Conservation (phyloP, 768 basidiomycete genomes). For the Tricholoma sp. region DNA sequence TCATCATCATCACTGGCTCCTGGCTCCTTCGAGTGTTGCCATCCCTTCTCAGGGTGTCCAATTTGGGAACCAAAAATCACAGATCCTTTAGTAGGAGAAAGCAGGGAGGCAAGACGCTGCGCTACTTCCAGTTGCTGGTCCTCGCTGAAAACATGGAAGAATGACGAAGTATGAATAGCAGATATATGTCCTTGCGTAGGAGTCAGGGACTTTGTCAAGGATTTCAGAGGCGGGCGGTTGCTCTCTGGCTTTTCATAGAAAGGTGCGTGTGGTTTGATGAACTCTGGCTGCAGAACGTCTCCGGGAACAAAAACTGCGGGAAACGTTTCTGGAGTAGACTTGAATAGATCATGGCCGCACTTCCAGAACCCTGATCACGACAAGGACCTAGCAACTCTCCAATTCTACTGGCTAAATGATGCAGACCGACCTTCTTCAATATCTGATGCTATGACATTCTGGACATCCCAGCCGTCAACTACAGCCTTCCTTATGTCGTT, state of each 20-base stretch:
- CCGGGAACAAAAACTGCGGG: constrained; percentile 47
- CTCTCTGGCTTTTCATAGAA: constrained; percentile 17
- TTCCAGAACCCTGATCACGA: constrained; percentile 43
- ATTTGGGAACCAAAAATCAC: constrained; percentile 40
- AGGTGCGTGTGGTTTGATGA: constrained; percentile 24
- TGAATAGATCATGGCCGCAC: constrained; percentile 49
- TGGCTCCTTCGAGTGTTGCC: neutral
- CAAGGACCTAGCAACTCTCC: neutral
- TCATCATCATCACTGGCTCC: neutral
- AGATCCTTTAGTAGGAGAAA: constrained; percentile 39
- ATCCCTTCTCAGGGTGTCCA: constrained; percentile 27
- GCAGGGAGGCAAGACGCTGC: constrained; percentile 32
- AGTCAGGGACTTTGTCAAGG: constrained; percentile 33
- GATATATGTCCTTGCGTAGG: constrained; percentile 42
- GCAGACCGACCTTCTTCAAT: constrained; percentile 19
- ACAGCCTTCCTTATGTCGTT: constrained; percentile 26
- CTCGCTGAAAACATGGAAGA: constrained; percentile 51
- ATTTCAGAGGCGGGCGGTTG: constrained; percentile 19
- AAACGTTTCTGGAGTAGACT: constrained; percentile 37
- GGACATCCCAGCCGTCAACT: constrained; percentile 26
- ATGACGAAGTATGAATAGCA: constrained; percentile 42
- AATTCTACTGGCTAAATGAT: neutral
- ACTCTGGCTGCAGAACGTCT: constrained; percentile 37
- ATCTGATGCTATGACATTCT: constrained; percentile 26
- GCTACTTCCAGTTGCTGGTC: constrained; percentile 38